These are phyloP conservation scores for Heracleum sosnowskyi DNA, from an alignment of 129 eudicot genomes.

Conservation along the genomic window DNA sequence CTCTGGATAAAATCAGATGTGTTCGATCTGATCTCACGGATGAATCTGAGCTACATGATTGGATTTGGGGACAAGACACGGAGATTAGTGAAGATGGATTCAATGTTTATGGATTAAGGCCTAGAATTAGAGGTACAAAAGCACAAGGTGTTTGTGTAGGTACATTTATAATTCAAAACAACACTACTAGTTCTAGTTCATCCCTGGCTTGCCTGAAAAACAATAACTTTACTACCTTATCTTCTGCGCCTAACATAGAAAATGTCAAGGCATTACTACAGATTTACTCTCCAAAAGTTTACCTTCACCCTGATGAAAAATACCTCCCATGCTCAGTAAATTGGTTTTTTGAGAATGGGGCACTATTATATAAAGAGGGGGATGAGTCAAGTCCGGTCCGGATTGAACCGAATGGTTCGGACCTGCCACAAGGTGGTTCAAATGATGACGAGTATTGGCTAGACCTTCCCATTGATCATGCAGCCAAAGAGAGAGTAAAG, in stretches of 20 bases:
- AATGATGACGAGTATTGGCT: constrained; percentile 41
- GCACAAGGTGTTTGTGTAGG: constrained; percentile 39
- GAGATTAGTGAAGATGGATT: constrained; percentile 12
- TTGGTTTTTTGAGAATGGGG: constrained; percentile 45
- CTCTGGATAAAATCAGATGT: constrained; percentile 37
- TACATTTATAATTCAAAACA: constrained; percentile 22
- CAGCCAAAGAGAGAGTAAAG: constrained; percentile 22
- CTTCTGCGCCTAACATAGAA: constrained; percentile 31
- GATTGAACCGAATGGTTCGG: constrained; percentile 23
- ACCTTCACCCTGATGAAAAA: constrained; percentile 39
- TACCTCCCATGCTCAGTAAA: constrained; percentile 37
- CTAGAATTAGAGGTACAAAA: constrained; percentile 31
- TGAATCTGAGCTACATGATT: constrained; percentile 27
- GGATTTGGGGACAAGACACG: constrained; percentile 34
- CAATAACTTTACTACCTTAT: constrained; percentile 20
- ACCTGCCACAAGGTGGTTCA: constrained; percentile 46
- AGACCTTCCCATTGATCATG: constrained; percentile 33
- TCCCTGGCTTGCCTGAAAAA: constrained; percentile 37
- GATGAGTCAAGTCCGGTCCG: constrained; percentile 28
- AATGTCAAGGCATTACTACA: constrained; percentile 30
- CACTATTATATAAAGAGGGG: constrained; percentile 21
- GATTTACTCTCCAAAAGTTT: constrained; percentile 32
- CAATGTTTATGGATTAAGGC: constrained; percentile 31
- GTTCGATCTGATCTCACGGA: constrained; percentile 39
- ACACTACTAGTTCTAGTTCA: constrained; percentile 12